phyloP scores from a whole-genome alignment of 371 early-diverging fungal genomes.

The Mortierella sp. region DNA sequence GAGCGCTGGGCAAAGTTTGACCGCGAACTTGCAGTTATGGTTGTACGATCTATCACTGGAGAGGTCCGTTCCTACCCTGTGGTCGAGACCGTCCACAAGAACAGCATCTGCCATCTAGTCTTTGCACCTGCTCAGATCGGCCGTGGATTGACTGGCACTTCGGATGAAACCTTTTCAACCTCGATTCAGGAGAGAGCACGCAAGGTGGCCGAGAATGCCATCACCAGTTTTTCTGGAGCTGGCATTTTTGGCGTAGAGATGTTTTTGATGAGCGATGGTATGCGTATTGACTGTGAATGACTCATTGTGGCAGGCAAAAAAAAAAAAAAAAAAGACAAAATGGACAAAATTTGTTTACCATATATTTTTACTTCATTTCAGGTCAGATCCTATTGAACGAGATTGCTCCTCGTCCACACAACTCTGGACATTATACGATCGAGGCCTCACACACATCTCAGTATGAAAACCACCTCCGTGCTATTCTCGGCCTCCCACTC shows the following conservation, averaged over 20 bases:
- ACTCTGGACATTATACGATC: slow-evolving; percentile 98
- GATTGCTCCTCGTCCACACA: slow-evolving; percentile 98
- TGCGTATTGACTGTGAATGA: slow-evolving; percentile 9
- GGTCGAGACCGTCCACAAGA: slow-evolving; percentile 95
- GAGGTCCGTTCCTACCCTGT: slow-evolving; percentile 89
- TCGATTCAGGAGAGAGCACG: slow-evolving; percentile 76
- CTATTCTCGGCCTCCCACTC: slow-evolving; percentile 92
- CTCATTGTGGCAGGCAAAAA: neutral
- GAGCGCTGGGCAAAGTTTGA: slow-evolving; percentile 95
- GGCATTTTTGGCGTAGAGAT: slow-evolving; percentile 98
- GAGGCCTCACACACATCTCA: slow-evolving; percentile 98
- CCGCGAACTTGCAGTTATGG: slow-evolving; percentile 97
- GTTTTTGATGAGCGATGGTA: slow-evolving; percentile 90
- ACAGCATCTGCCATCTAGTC: slow-evolving; percentile 95
- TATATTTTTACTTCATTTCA: slow-evolving; percentile 27
- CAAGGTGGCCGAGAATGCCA: slow-evolving; percentile 86
- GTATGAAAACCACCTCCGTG: slow-evolving; percentile 97
- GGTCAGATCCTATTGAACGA: slow-evolving; percentile 90
- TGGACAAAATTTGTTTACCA: neutral
- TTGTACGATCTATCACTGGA: slow-evolving; percentile 86
- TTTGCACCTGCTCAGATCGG: slow-evolving; percentile 96
- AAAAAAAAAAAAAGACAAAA: too few relatives aligned
- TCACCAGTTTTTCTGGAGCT: slow-evolving; percentile 83
- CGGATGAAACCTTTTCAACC: slow-evolving; percentile 39
- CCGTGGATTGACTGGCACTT: slow-evolving; percentile 61